Evolutionary conservation across 192 early-diverging fungal species (phyloP).

Genomic region (Coemansia sp.): DNA sequence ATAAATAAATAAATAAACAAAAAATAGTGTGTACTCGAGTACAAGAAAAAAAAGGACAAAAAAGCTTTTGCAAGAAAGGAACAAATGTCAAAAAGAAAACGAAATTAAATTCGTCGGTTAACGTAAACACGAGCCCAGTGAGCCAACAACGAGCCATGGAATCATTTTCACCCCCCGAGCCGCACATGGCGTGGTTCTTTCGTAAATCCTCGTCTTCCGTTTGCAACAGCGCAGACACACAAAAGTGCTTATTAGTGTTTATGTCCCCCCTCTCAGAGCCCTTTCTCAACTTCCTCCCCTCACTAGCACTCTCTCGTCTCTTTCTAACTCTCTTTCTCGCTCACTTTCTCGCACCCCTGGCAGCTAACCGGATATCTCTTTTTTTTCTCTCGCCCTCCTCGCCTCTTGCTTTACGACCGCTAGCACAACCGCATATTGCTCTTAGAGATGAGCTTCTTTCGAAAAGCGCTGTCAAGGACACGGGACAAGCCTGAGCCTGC

Average conservation of each 20-base stretch:
- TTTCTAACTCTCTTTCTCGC: conserved; percentile 3
- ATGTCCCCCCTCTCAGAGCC: not conserved
- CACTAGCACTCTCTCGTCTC: not conserved
- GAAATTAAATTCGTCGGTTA: not conserved
- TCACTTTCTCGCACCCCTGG: not conserved
- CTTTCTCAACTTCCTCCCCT: not conserved
- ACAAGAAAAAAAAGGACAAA: not conserved
- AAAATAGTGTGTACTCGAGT: not conserved
- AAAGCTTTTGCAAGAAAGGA: not conserved
- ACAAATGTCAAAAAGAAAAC: not conserved
- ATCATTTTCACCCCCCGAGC: not conserved
- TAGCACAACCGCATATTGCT: not conserved
- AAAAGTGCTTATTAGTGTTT: not conserved
- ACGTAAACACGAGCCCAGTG: not conserved
- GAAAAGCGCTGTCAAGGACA: conserved; percentile 32
- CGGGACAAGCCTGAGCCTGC: conserved; percentile 20
- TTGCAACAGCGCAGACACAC: not conserved
- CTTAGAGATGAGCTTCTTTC: conserved; percentile 36
- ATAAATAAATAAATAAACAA: not conserved
- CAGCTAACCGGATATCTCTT: not conserved
- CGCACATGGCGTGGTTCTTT: conserved; percentile 2
- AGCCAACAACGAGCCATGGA: too few relatives aligned
- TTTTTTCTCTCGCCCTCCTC: not conserved
- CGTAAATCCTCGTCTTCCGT: not conserved
- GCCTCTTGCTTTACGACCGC: not conserved